phyloP scores from a whole-genome alignment of 352 stramenopile genomes.

The Blastocystis sp. region DNA sequence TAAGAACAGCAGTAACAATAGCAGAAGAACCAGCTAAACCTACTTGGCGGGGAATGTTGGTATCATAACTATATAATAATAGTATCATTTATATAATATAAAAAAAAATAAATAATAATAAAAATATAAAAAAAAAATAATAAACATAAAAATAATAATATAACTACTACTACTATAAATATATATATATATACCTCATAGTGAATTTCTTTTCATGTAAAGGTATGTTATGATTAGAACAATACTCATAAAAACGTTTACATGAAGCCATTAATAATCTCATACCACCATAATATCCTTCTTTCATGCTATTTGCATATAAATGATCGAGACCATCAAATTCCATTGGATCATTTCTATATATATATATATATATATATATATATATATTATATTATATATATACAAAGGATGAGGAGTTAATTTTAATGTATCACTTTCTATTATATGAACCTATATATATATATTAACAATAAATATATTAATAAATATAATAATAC shows the following conservation, averaged over 20 bases:
- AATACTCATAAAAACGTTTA: constrained; percentile 44
- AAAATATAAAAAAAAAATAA: no score
- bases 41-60: constrained; percentile 46
- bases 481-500: constrained; percentile 29
- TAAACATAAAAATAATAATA: no score
- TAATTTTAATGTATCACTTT: constrained; percentile 19
- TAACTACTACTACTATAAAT: no score
- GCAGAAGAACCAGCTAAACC: constrained; percentile 46
- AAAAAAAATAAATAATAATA: no score
- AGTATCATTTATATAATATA: constrained; percentile 12
- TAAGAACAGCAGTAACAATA: constrained; percentile 44
- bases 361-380: no score
- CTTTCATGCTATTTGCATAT: constrained; percentile 35
- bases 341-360: constrained; percentile 40
- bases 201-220: constrained; percentile 40
- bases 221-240: constrained; percentile 37
- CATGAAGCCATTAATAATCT: constrained; percentile 42
- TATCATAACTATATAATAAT: constrained; percentile 39
- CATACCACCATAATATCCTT: constrained; percentile 44
- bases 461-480: no score
- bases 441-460: constrained; percentile 3
- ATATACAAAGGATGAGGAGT: constrained; percentile 42
- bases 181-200: constrained; percentile 20
- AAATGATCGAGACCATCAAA: constrained; percentile 40
- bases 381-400: background rate